Percentiles rank a stretch among this genome's conserved stretches.
phyloP scores from a whole-genome alignment of 495 filamentous ascomycete species.

The Lepraria neglecta region DNA sequence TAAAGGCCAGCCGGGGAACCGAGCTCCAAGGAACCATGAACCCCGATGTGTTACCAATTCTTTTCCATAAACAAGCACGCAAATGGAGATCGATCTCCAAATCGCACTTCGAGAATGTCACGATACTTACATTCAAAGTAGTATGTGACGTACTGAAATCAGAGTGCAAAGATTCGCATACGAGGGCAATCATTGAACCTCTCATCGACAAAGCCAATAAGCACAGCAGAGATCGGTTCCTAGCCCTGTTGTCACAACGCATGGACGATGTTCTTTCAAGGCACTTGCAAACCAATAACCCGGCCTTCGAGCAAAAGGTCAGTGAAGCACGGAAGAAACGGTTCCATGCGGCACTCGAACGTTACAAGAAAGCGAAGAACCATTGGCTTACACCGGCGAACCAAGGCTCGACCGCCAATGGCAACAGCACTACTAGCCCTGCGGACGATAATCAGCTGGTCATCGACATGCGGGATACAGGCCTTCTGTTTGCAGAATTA shows the following conservation, averaged over 20 bases:
- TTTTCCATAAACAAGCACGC: conserved; percentile 25
- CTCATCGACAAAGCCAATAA: not conserved
- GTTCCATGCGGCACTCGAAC: conserved; percentile 22
- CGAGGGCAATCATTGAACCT: not conserved
- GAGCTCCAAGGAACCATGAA: conserved; percentile 24
- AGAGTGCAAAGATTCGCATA: conserved; percentile 7
- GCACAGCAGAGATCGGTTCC: not conserved
- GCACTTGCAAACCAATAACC: conserved; percentile 25
- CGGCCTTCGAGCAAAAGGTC: conserved; percentile 17
- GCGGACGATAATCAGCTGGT: conserved; percentile 12
- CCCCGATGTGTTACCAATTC: conserved; percentile 24
- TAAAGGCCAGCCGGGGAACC: conserved; percentile 18
- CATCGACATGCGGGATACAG: conserved; percentile 15
- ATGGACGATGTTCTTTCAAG: conserved; percentile 12
- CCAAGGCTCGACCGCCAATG: not conserved
- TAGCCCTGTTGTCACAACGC: conserved; percentile 11
- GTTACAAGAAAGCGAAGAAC: conserved; percentile 8
- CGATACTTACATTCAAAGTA: not conserved
- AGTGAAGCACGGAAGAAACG: conserved; percentile 17
- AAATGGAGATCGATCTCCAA: conserved; percentile 21
- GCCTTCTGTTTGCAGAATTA: conserved; percentile 20
- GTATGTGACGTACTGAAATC: not conserved
- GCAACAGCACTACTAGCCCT: conserved; percentile 4
- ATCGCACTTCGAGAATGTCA: conserved; percentile 16
- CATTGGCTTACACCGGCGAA: not conserved